Base-by-base conservation (phyloP, 306 rosid genomes). In the Quercus aquifolioides region DNA sequence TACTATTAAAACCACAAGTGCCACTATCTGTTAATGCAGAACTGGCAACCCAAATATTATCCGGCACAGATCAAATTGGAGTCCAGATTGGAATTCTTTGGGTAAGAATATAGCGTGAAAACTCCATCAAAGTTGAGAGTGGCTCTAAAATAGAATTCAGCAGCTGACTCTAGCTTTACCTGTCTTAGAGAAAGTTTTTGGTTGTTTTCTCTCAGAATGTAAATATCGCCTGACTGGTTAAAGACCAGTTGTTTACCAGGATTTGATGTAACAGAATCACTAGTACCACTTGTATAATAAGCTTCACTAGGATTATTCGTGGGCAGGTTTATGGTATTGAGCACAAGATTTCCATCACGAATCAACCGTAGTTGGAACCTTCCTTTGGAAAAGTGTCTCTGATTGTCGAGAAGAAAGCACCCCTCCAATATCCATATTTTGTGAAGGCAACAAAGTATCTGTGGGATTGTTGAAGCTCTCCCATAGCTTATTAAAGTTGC, bases 371-470 rank as follows among this genome's bases (percentile, higher is more conserved):
- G 76, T 54, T 79, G 84, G 74, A 84, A 90, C 78, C 71, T 74
- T 71, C 92, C 92, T 1, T 1, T 15, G 2, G 77, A 78, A 81
- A 81, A 90, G 78, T 85, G 71, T 51, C 57, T 69, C 68, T 72
- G 26, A 73, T 4, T 46, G 75, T 3, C 71, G 81, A 62, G 91
- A 85, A 46, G 81, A 78, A 57, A 88, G 91, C 63, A 13, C 67
- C 15, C 79, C 78, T 3, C 52, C 78, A 17, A 9, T 46, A 23
- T 55, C 75, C 21, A 88, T 8, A 6, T 25, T 59, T 33, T 90
- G 95, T 8, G 82, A 73, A 2, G 94, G 94, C 76, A 90, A 76
- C 54, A 90, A 21, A 20, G 91, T 88, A 35, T 90, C 87, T 1
- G 58, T 85, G 13, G 80, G 85, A 49, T 63, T 1, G 18, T 49